Percentiles rank a stretch among this genome's conserved stretches.
Conservation (phyloP, 768 basidiomycete genomes). For the Pisolithus albus region DNA sequence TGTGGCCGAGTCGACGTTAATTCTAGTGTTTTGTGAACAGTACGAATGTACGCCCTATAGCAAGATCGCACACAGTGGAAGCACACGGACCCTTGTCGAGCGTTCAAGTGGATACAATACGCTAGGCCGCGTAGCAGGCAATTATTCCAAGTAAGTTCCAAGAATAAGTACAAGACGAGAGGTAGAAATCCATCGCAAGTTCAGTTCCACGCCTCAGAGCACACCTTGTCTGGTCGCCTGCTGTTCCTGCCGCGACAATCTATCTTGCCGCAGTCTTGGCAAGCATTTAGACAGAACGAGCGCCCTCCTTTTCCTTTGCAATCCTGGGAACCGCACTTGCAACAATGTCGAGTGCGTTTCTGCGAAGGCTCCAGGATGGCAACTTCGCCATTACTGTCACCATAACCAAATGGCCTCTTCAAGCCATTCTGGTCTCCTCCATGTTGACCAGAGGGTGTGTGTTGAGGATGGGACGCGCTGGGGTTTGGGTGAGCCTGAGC, state of each 20-base stretch:
- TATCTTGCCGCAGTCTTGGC: slow-evolving; percentile 78
- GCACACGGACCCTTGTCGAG: too few relatives aligned
- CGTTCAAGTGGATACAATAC: too few relatives aligned
- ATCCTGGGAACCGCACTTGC: slow-evolving; percentile 74
- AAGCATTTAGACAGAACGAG: slow-evolving; percentile 63
- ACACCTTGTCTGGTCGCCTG: slow-evolving; percentile 68
- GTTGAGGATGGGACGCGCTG: slow-evolving; percentile 12
- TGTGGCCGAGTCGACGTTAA: too few relatives aligned
- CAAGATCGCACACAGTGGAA: too few relatives aligned
- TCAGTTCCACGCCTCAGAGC: slow-evolving; percentile 48
- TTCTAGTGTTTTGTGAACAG: too few relatives aligned
- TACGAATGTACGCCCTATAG: too few relatives aligned
- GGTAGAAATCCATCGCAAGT: not conserved
- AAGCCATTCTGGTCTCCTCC: slow-evolving; percentile 20
- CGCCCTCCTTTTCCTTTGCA: slow-evolving; percentile 82
- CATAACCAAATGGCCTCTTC: slow-evolving; percentile 24
- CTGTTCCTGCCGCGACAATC: slow-evolving; percentile 76
- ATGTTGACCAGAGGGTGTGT: slow-evolving; percentile 17
- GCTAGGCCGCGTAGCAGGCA: too few relatives aligned
- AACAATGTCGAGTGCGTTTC: slow-evolving; percentile 73
- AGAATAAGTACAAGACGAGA: not conserved
- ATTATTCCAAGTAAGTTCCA: too few relatives aligned
- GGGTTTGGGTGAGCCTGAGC: slow-evolving; percentile 18
- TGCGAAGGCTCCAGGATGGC: slow-evolving; percentile 32
- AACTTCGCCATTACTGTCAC: slow-evolving; percentile 18